Base-by-base conservation (phyloP, 257 asterid genomes). In the Solanum sejunctum region DNA sequence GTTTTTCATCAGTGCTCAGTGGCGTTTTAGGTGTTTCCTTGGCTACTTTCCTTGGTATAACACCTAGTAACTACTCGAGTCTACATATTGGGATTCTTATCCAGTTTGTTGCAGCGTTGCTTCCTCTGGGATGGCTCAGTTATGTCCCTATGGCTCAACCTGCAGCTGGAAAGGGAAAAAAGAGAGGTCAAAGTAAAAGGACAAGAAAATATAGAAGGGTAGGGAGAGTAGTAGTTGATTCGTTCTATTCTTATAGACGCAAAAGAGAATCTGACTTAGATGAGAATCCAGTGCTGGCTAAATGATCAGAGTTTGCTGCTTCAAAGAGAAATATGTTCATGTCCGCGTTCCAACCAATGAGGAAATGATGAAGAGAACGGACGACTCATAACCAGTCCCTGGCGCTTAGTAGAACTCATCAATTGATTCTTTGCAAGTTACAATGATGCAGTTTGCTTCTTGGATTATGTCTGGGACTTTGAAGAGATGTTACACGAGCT, bases 11-110 rank as follows among this genome's bases (percentile, higher is more conserved):
- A 11, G 91, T 92, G 32, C 54, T 91, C 66, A 91, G 98, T 36
- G 96, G 96, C 15, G 89, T 96, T 64, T 84, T 91, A 45, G 98
- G 99, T 2, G 90, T 96, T 45, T 94, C 96, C 17, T 83, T 96
- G 85, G 93, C 96, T 86, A 89, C 92, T 57, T 60, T 80, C 84
- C 94, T 96, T 56, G 98, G 99, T 17, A 86, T 93, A 87, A 90
- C 92, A 1, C 85, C 89, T 7, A 90, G 91, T 16, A 89, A 94
- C 85, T 95, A 92, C 89, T 90, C 96, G 5, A 88, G 87, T 77
- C 93, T 95, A 18, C 93, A 97, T 26, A 23, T 84, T 11, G 99
- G 99, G 60, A 94, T 94, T 56, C 12, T 89, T 70, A 84, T 94
- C 54, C 99, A 96, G 90, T 92, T 90, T 86, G 70, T 92, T 36